phyloP scores from a whole-genome alignment of 768 basidiomycete species.

The Termitomyces sp. region DNA sequence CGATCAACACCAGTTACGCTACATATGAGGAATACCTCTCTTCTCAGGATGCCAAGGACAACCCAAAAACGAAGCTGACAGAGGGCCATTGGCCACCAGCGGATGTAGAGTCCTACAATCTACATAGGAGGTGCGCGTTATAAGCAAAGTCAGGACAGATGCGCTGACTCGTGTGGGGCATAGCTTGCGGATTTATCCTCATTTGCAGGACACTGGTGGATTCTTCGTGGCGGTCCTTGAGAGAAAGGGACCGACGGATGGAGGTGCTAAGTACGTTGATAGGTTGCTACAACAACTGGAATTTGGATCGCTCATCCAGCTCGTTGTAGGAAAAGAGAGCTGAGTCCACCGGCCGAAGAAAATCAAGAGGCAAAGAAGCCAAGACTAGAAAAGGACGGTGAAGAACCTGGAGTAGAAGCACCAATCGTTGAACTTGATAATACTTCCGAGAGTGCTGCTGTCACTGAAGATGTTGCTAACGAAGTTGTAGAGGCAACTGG shows the following conservation, averaged over 20 bases:
- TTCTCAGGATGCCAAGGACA: constrained; percentile 44
- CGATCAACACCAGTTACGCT: constrained; percentile 45
- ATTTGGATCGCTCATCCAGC: not conserved
- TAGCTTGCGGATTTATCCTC: constrained; percentile 90
- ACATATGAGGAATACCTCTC: constrained; percentile 60
- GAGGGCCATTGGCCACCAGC: constrained; percentile 79
- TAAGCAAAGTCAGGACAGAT: not conserved
- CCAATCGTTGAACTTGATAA: constrained; percentile 12
- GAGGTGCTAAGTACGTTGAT: constrained; percentile 15
- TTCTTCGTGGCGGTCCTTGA: constrained; percentile 95
- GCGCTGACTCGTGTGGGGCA: not conserved
- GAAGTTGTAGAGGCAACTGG: constrained; percentile 3
- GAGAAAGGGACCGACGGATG: constrained; percentile 28
- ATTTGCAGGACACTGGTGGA: constrained; percentile 94
- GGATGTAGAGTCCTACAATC: constrained; percentile 53
- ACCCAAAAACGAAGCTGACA: constrained; percentile 61
- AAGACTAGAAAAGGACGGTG: constrained; percentile 30
- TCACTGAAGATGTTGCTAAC: not conserved
- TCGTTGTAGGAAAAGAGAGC: constrained; percentile 51
- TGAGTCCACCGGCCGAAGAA: constrained; percentile 30
- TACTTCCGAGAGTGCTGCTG: constrained; percentile 10
- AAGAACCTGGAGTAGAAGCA: constrained; percentile 5
- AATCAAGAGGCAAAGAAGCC: constrained; percentile 50
- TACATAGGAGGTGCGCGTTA: constrained; percentile 64
- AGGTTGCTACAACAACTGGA: not conserved